Conservation (phyloP, 225 moss, liverwort and hornwort genomes). For the Bryoerythrophyllum caledonicum region DNA sequence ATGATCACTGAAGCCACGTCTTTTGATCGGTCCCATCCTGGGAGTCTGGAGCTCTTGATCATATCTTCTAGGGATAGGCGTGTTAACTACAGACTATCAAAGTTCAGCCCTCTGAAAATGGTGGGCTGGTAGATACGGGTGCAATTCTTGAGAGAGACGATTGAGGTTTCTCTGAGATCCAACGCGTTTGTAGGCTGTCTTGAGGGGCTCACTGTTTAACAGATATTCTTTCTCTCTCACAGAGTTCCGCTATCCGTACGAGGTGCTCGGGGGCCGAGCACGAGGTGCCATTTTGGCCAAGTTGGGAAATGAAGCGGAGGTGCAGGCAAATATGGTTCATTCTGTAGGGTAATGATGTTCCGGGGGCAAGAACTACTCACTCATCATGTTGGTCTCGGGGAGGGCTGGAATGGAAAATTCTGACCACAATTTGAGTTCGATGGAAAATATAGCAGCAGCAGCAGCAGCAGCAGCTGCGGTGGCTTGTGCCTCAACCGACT, state of each 20-base stretch:
- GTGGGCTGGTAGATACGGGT: not conserved
- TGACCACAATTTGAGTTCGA: too few species aligned
- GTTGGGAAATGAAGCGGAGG: constrained; percentile 39
- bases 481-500: too few species aligned
- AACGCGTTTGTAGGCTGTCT: not conserved
- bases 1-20: constrained; percentile 9
- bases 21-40: constrained; percentile 5
- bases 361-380: constrained; percentile 3
- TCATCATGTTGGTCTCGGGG: constrained; percentile 20
- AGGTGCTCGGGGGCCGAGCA: too few species aligned
- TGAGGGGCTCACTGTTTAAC: not conserved
- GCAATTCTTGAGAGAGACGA: not conserved
- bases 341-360: constrained; percentile 27
- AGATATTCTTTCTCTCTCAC: not conserved
- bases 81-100: not conserved
- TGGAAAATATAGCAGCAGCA: constrained; percentile 25
- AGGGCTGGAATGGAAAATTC: constrained; percentile 19
- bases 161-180: not conserved
- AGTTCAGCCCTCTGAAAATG: not conserved
- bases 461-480: constrained; percentile 7
- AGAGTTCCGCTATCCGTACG: constrained; percentile 21
- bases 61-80: not conserved
- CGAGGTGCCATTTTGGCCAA: constrained; percentile 15
- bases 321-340: constrained; percentile 42
- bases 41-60: not conserved